Percentiles rank a stretch among this genome's conserved stretches.
Conservation (phyloP, 768 basidiomycete genomes). For the Boletus subparvulus region DNA sequence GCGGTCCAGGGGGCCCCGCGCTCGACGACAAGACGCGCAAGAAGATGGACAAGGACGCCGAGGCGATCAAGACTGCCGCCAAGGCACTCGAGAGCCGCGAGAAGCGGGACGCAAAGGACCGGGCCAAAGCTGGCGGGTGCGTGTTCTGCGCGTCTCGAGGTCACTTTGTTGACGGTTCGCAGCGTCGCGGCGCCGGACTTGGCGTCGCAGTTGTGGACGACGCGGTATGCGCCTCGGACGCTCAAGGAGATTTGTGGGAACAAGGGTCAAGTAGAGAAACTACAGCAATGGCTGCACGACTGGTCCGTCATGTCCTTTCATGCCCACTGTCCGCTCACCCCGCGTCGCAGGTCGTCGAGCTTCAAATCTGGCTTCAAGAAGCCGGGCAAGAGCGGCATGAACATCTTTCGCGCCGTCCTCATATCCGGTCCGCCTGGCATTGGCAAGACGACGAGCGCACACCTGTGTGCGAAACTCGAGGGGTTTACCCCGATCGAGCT, state of each 20-base stretch:
- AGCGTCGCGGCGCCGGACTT: slow-evolving; percentile 40
- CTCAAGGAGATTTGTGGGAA: slow-evolving; percentile 95
- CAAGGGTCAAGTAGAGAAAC: slow-evolving; percentile 86
- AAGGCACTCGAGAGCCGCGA: slow-evolving; percentile 78
- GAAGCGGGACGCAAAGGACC: slow-evolving; percentile 49
- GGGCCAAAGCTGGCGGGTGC: slow-evolving; percentile 21
- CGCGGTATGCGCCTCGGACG: slow-evolving; percentile 86
- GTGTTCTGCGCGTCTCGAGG: not conserved
- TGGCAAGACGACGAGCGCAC: slow-evolving; percentile 96
- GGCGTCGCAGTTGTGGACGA: slow-evolving; percentile 86
- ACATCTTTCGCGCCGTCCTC: slow-evolving; percentile 80
- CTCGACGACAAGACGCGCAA: slow-evolving; percentile 81
- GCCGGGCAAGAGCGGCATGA: slow-evolving; percentile 89
- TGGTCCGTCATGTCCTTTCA: slow-evolving; percentile 56
- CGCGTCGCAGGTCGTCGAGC: slow-evolving; percentile 61
- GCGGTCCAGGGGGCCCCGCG: slow-evolving; percentile 31
- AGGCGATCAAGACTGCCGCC: slow-evolving; percentile 69
- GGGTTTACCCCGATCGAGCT: slow-evolving; percentile 93
- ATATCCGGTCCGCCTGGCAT: slow-evolving; percentile 96
- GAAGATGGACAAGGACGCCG: slow-evolving; percentile 77
- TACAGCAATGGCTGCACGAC: slow-evolving; percentile 81
- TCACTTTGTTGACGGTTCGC: too few relatives aligned
- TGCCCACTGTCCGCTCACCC: not conserved
- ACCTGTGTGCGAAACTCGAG: slow-evolving; percentile 85
- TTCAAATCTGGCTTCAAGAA: slow-evolving; percentile 84